Evolutionary conservation across 495 filamentous ascomycete genomes (phyloP), one percentile per base, ranked within the genome.

Genomic region (Aspergillus cavernicola): DNA sequence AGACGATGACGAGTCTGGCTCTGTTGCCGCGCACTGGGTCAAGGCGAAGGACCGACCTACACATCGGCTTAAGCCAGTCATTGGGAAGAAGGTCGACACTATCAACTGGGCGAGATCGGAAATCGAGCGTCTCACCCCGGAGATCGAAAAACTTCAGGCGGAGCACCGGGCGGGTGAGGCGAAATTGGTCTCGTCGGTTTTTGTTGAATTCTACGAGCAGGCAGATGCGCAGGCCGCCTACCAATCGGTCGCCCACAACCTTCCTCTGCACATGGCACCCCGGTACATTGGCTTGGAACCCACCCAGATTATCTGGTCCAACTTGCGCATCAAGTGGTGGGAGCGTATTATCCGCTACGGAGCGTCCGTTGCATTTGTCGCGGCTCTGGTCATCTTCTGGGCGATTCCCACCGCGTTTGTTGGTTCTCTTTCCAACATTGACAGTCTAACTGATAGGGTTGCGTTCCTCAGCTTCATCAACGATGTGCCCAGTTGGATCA

Each of bases 371-470:
- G 81, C 75, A 41, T 87, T 92, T 66, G 84, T 97, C 47, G 64
- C 71, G 22, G 88, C 79, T 18, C 69, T 97, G 70, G 89, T 97
- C 63, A 79, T 98, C 62, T 97, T 98, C 79, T 97, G 91, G 90
- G 68, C 73, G 16, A 89, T 98, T 53, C 93, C 93, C 3, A 90
- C 95, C 29, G 88, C 85, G 18, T 77, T 90, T 50, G 90, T 97
- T 49, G 92, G 89, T 75, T 55, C 79, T 15, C 86, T 98, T 61
- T 95, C 92, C 52, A 95, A 98, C 67, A 83, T 97, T 66, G 76
- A 80, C 61, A 79, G 74, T 45, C 71, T 98, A 37, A 82, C 75
- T 22, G 49, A 81, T 7, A 76, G 64, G 18, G 70, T 89, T 51
- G 77, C 72, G 16, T 95, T 81, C 70, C 75, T 97, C 50, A 50